Base-by-base conservation (phyloP, 495 filamentous ascomycete genomes). In the Aspergillus homomorphus region DNA sequence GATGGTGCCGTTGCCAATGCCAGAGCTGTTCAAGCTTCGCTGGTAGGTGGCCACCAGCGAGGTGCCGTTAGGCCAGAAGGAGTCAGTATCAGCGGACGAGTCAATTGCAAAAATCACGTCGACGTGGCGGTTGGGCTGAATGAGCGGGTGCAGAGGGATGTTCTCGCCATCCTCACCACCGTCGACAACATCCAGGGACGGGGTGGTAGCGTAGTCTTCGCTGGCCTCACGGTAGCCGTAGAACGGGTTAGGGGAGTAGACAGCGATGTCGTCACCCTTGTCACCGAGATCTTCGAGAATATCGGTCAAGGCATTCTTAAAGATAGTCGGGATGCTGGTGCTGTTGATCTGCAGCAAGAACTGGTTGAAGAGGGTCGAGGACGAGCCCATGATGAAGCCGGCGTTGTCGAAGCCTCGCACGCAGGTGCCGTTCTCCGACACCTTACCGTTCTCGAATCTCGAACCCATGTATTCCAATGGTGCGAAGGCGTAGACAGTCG, bases 51-150 rank as follows among this genome's bases (percentile, higher is more conserved):
- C 88, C n/a, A 91, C 83, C 7, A 96, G 70, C 14, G 89, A 79
- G 6, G 90, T 87, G 28, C 90, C 92, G 72, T 95, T 91, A 42
- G 92, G 92, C 89, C 90, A 96, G 74, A 77, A 79, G 57, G 77
- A 78, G 20, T 73, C 68, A 0, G 87, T 92, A 71, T 96, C 92
- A 23, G 90, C 91, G 7, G 87, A 90, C 53, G 83, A 85, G 73
- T 97, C 92, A 61, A 96, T 77, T 20, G 92, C 92, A 69, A 96
- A 95, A 67, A 96, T 90, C 26, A 96, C 89, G 66, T 96, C 92
- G 45, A 97, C 86, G 49, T 79, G 62, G 23, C 92, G 89, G 14
- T 65, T 8, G 0, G 89, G 89, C 60, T 95, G 90, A 65, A 95
- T 87, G 4, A 92, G 78, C 0, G 92, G 92, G 62, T 91, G 79